A percentile compares a stretch with the other conserved stretches of the same genome.
phyloP scores from a whole-genome alignment of 208 protist genomes.

The Paratrypanosoma confusum region DNA sequence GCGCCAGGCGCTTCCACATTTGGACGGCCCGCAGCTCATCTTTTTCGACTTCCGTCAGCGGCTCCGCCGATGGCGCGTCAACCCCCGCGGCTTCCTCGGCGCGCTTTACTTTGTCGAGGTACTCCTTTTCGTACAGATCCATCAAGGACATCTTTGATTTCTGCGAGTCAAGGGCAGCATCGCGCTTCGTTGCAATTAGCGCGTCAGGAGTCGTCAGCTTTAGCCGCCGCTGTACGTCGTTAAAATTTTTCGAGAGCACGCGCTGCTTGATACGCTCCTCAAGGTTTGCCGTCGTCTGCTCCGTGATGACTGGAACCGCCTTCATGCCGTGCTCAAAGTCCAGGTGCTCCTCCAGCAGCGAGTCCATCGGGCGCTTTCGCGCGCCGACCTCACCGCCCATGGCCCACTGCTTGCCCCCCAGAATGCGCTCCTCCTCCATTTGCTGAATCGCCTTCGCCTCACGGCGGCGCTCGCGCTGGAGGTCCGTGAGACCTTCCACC shows the following conservation, averaged over 20 bases:
- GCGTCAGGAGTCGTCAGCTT: constrained; percentile 45
- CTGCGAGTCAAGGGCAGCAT: constrained; percentile 57
- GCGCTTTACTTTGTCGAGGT: constrained; percentile 53
- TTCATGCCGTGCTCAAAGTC: constrained; percentile 87
- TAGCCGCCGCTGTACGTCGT: constrained; percentile 63
- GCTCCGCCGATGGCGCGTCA: constrained; percentile 42
- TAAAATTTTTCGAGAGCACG: constrained; percentile 61
- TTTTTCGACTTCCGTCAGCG: constrained; percentile 83
- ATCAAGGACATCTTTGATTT: constrained; percentile 86
- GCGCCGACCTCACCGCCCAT: constrained; percentile 75
- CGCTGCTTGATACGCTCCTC: constrained; percentile 84
- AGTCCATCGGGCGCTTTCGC: constrained; percentile 63
- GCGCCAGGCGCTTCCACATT: constrained; percentile 81
- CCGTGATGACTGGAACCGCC: constrained; percentile 77
- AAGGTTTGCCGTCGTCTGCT: constrained; percentile 65
- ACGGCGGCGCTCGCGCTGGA: constrained; percentile 59
- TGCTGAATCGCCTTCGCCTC: constrained; percentile 49
- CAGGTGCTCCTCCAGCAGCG: constrained; percentile 72
- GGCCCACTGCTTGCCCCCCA: constrained; percentile 69
- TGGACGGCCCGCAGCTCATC: constrained; percentile 85
- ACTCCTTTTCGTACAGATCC: constrained; percentile 90
- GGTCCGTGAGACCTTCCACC: constrained; percentile 24
- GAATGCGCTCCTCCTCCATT: constrained; percentile 72
- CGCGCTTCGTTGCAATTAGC: constrained; percentile 37
- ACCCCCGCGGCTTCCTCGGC: constrained; percentile 42